A percentile compares a stretch with the other conserved stretches of the same genome.
Conservation (phyloP, 805 yeast species). For the Ogataea dorogensis region DNA sequence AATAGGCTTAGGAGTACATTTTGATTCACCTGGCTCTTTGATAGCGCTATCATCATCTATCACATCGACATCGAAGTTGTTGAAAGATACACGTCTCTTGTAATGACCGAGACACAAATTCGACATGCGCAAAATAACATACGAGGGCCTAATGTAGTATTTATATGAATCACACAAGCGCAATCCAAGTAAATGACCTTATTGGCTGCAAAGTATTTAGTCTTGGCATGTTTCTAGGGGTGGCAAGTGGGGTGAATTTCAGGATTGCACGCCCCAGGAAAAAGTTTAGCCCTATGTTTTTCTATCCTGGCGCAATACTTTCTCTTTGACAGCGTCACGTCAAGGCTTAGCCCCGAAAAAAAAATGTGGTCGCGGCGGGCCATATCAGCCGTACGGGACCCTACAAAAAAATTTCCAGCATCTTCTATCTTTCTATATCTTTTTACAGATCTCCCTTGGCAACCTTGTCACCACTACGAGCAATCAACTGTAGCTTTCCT, state of each 20-base stretch:
- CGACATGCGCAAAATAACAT: slow-evolving; percentile 1
- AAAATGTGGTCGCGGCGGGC: background rate
- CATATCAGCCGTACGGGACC: slow-evolving; percentile 1
- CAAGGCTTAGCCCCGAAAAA: background rate
- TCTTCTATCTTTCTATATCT: slow-evolving; percentile 1
- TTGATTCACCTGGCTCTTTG: slow-evolving; percentile 2
- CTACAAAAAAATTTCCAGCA: background rate
- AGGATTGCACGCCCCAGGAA: background rate
- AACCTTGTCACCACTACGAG: slow-evolving; percentile 51
- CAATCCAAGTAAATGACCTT: slow-evolving; percentile 4
- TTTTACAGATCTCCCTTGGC: slow-evolving; percentile 45
- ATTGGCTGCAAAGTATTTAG: slow-evolving; percentile 7
- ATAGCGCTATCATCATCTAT: slow-evolving; percentile 2
- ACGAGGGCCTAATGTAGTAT: background rate
- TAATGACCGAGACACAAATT: slow-evolving; percentile 4
- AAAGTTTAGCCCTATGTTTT: background rate
- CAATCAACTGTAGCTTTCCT: slow-evolving; percentile 62
- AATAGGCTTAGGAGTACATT: slow-evolving; percentile 5
- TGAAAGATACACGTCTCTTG: slow-evolving; percentile 15
- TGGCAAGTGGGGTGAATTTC: slow-evolving; percentile 6
- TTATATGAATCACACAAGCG: background rate
- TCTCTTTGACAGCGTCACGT: background rate
- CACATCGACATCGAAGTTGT: slow-evolving; percentile 12
- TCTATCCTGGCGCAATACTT: background rate
- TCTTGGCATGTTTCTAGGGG: slow-evolving; percentile 9